These are phyloP conservation scores for Leccinum sublutescens DNA, from an alignment of 768 basidiomycete species.

Conservation along the genomic window DNA sequence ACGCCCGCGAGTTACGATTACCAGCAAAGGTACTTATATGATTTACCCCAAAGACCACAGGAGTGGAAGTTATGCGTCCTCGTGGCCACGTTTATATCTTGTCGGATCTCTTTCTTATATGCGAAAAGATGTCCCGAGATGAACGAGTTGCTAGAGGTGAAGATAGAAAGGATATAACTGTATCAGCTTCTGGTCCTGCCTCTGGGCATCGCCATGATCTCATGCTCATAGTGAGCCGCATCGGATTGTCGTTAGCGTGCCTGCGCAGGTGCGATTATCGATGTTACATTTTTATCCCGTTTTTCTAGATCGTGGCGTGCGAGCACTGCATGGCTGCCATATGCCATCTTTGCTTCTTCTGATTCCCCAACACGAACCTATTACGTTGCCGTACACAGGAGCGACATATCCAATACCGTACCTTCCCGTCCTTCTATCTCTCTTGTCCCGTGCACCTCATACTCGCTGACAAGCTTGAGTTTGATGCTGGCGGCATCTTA, in stretches of 20 bases:
- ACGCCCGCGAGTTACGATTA: no score
- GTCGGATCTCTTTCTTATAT: no score
- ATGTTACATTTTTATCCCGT: conserved; percentile 15
- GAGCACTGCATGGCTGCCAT: conserved; percentile 18
- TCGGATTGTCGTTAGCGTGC: conserved; percentile 7
- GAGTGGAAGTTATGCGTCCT: no score
- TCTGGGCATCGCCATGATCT: conserved; percentile 22
- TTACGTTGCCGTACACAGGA: conserved; percentile 27
- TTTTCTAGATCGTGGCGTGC: conserved; percentile 11
- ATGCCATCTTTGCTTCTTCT: conserved; percentile 23
- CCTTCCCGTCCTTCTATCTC: conserved; percentile 12
- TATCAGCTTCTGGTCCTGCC: conserved; percentile 27
- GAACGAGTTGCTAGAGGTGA: no score
- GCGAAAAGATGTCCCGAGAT: no score
- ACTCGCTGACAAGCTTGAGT: conserved; percentile 18
- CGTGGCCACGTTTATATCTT: no score
- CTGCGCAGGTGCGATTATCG: conserved; percentile 15
- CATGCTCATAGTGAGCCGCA: conserved; percentile 9
- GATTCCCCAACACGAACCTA: conserved; percentile 17
- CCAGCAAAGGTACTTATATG: no score
- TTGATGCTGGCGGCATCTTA: conserved; percentile 11
- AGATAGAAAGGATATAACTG: no score
- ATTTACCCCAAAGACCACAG: no score
- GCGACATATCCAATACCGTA: neutral
- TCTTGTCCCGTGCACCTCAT: conserved; percentile 1